Conservation (phyloP, 2,329 filamentous ascomycete species). For the Ceratocystis cubensis region DNA sequence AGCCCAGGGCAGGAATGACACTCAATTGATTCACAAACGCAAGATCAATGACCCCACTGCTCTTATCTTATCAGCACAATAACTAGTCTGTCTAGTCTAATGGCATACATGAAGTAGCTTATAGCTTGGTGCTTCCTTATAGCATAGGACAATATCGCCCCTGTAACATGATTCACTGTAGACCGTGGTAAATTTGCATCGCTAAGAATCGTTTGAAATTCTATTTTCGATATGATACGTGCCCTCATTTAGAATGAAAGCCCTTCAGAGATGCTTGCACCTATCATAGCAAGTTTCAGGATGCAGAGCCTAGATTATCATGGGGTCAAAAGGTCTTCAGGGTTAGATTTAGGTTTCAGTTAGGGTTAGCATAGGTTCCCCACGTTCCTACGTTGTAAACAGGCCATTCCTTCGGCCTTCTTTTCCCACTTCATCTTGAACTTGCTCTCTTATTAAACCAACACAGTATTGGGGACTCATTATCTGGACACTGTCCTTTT, state of each 20-base stretch:
- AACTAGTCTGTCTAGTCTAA: background rate
- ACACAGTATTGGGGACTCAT: background rate
- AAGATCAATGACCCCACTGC: background rate
- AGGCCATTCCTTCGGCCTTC: slow-evolving; percentile 2
- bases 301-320: background rate
- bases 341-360: background rate
- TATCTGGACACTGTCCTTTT: background rate
- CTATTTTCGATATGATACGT: background rate
- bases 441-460: background rate
- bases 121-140: background rate
- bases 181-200: background rate
- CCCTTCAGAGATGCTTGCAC: background rate
- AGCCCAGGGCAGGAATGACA: background rate
- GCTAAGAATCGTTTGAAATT: background rate
- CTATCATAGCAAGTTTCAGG: background rate
- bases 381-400: slow-evolving; percentile 1
- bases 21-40: background rate
- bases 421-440: background rate
- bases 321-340: background rate
- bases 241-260: background rate
- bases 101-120: background rate
- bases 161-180: too few relatives aligned
- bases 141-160: too few relatives aligned
- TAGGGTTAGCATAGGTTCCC: background rate
- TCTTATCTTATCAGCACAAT: slow-evolving; percentile 1